Conservation (phyloP, 768 basidiomycete genomes). For the Pleurotus ostreatus region DNA sequence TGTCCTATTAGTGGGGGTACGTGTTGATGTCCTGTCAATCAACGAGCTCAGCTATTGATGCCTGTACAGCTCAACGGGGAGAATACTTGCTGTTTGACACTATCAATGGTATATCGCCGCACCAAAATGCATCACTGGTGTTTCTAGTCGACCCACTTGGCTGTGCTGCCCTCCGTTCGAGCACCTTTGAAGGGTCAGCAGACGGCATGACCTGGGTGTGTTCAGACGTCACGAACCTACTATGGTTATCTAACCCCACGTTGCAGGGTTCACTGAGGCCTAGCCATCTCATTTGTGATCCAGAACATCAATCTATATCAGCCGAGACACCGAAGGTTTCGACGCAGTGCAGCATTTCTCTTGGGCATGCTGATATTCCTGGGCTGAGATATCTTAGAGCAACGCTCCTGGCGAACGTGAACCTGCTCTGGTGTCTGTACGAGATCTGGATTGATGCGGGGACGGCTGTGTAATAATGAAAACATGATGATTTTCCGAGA, state of each 20-base stretch:
- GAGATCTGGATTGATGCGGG: neutral
- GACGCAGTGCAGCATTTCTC: neutral
- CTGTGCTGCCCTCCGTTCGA: neutral
- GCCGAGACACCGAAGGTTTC: neutral
- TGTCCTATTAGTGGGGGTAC: constrained; percentile 38
- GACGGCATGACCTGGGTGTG: constrained; percentile 3
- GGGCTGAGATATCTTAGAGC: neutral
- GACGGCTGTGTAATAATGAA: too few relatives aligned
- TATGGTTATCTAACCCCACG: neutral
- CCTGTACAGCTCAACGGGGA: neutral
- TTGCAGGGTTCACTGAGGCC: neutral
- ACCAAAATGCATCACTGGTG: neutral
- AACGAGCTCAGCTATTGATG: neutral
- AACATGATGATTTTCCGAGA: too few relatives aligned
- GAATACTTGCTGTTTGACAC: neutral
- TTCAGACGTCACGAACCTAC: neutral
- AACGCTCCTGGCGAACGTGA: neutral
- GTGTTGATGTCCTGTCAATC: constrained; percentile 14
- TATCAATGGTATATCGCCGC: neutral
- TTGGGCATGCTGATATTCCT: neutral
- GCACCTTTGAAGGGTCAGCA: neutral
- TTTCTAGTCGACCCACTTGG: neutral
- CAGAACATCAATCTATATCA: neutral
- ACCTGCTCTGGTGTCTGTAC: neutral
- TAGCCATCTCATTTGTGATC: neutral